Evolutionary conservation across 2,329 filamentous ascomycete genomes (phyloP).

Genomic region (Talaromyces amestolkiae): DNA sequence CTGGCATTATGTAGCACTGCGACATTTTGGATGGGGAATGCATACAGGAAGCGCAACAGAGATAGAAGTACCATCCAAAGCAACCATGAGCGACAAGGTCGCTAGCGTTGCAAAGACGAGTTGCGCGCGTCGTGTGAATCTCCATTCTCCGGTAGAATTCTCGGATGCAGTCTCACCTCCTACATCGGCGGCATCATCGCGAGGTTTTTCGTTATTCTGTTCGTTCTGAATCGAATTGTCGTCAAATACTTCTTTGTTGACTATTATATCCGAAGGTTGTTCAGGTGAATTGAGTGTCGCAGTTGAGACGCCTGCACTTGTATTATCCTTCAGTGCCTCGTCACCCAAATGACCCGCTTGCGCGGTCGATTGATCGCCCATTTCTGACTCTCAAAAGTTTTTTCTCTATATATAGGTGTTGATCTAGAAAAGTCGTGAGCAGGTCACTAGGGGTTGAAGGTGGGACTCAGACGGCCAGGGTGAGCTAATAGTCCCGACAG

Average conservation of each 20-base stretch:
- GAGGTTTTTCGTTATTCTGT: neutral
- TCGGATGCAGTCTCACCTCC: neutral
- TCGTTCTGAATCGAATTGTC: neutral
- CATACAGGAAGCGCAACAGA: constrained; percentile 57
- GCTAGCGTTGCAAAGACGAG: constrained; percentile 26
- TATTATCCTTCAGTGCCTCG: neutral
- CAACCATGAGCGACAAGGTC: constrained; percentile 60
- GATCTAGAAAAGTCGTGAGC: neutral
- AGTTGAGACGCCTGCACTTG: neutral
- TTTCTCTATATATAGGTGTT: neutral
- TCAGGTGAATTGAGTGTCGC: neutral
- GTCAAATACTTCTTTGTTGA: neutral
- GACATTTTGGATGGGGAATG: neutral
- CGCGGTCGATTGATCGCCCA: neutral
- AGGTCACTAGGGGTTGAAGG: neutral
- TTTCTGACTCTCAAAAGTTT: neutral
- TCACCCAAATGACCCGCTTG: constrained; percentile 3
- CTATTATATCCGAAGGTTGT: neutral
- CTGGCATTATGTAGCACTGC: too few relatives aligned
- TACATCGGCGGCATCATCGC: neutral
- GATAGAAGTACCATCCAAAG: constrained; percentile 64
- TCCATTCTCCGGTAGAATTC: constrained; percentile 8
- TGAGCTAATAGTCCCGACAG: neutral
- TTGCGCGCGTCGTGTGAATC: constrained; percentile 9
- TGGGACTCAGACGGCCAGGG: neutral